Base-by-base conservation (phyloP, 2,329 filamentous ascomycete genomes). In the Penicillium palitans region DNA sequence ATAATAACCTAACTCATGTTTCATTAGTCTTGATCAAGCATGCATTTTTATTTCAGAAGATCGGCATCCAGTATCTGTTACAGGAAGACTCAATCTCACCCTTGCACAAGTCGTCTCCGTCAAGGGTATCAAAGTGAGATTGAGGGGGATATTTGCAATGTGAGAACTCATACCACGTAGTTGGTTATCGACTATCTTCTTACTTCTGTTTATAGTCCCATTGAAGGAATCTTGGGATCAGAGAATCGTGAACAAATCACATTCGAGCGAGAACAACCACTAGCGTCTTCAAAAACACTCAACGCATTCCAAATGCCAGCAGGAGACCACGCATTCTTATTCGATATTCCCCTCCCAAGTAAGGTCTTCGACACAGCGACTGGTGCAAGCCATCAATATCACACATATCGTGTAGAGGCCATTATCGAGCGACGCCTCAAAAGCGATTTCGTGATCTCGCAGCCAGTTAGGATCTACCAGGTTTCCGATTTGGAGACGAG, bases 301-400 rank as follows among this genome's bases (percentile, higher is more conserved):
- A 59, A 46, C 19, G 50, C 56, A 1, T 67, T 68, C 41, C 56
- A 19, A 46, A 51, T 67, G 42, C 58, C 63, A 1, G 52, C 57
- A 7, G 66, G 66, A 9, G 31, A 64, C 21, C 63, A 68, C 31
- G 57, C 62, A n/a, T 67, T 68, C 15, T 55, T 61, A 10, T 65
- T 68, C 41, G 47, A 57, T 4, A 60, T 68, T 15, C 54, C 64
- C 2, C 27, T 68, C 9, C 25, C 58, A 12, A 45, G 33, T 3
- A 51, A 52, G 10, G 42, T 61, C 2, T n/a, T 60, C 6, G 61
- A 63, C 6, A 66, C 65, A 0, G 53, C 64, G 4, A 51, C 57
- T 3, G 59, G 62, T 0, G 48, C 50, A 15, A 46, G 47, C 3
- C 59, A 66, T 19, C 52, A 58, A 24, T 65, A 65, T 24, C 65